Evolutionary conservation across 139 green algal species (phyloP).

Genomic region (Desmodesmus armatus): DNA sequence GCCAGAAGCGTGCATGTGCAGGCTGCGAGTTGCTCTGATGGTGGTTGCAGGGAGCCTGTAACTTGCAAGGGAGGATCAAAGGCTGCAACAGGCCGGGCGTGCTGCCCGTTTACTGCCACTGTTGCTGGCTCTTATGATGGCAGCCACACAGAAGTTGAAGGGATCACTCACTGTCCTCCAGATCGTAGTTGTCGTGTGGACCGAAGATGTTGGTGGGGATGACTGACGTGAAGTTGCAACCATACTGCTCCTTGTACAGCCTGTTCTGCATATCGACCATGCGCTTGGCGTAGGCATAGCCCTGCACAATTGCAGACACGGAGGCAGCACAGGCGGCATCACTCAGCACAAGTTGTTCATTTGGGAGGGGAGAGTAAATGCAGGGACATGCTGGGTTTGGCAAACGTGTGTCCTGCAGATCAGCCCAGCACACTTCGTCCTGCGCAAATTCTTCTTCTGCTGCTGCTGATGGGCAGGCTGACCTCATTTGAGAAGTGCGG

Average conservation of each 20-base stretch:
- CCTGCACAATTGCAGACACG: neutral
- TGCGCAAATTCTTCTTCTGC: neutral
- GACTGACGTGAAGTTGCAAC: constrained; percentile 68
- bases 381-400: too few species aligned
- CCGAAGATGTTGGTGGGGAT: constrained; percentile 87
- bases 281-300: constrained; percentile 68
- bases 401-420: neutral
- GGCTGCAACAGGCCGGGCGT: too few species aligned
- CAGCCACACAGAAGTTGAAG: too few species aligned
- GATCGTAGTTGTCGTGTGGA: constrained; percentile 80
- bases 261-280: constrained; percentile 67
- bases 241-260: constrained; percentile 67
- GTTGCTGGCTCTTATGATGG: too few species aligned
- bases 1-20: too few species aligned
- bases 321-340: neutral
- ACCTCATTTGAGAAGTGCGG: constrained; percentile 65
- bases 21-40: too few species aligned
- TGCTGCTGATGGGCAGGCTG: neutral
- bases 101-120: too few species aligned
- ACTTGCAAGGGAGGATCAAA: too few species aligned
- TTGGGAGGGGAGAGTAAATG: too few species aligned
- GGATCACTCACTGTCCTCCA: constrained; percentile 56
- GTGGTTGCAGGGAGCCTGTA: too few species aligned
- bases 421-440: neutral
- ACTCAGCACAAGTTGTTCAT: too few species aligned